Base-by-base conservation (phyloP, 805 yeast species). In the Cyberlindnera veronae region DNA sequence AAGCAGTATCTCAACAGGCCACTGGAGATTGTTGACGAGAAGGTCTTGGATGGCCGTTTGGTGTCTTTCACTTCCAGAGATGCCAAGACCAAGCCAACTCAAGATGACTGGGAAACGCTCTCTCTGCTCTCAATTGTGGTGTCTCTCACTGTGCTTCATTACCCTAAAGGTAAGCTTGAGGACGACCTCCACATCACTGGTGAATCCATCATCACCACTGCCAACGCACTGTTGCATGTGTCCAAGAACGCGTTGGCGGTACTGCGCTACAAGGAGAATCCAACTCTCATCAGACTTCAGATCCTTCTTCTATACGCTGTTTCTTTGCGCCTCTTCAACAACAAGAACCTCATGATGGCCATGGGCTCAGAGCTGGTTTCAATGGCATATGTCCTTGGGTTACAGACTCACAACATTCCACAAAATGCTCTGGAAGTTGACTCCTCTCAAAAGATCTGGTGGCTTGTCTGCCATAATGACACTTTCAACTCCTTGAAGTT, bases 391-490 rank as follows among this genome's bases (percentile, higher is more conserved):
- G 42, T 43, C 8, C 40, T 53, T 10, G 50, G 51, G 1, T 23
- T 53, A 6, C 57, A 53, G 27, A 44, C 48, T 3, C 41, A 41
- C 19, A 41, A 43, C 24, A 49, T 46, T 7, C 54, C 55, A 2
- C 46, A 51, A 26, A 49, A 49, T 20, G 32, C 49, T 2, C 27
- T 49, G 17, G 57, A 53, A 15, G 17, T 44, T 15, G 54, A 51
- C 22, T 27, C 36, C 3, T 31, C 49, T 5, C 49, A 48, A 12
- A 44, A 38, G 28, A 30, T 50, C 1, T 53, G 57, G 57, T 53
- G 57, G 57, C 36, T 46, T 22, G 39, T 53, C 3, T 48, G 54
- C 23, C 50, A 44, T 26, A 41, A 48, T 24, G 57, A 53, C 26
- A 43, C 47, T 3, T 20, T 50, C 24, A 50, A 48, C 22, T 46